These are phyloP conservation scores for Mycosarcoma maydis DNA, from an alignment of 1,284 basidiomycete genomes.

Conservation along the genomic window DNA sequence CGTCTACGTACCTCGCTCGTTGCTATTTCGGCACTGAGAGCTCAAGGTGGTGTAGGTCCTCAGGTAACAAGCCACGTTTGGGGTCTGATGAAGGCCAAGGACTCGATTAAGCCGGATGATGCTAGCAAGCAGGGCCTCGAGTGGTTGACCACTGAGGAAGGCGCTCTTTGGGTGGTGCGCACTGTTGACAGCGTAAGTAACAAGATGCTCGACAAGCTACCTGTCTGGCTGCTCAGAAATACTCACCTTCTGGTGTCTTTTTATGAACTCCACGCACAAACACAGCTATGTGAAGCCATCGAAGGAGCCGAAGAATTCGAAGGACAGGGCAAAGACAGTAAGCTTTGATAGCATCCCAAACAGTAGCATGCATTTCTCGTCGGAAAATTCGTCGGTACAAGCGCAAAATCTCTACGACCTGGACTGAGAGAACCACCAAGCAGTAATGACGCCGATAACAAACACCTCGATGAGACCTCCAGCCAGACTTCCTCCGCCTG, in stretches of 20 bases:
- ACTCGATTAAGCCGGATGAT: constrained; percentile 67
- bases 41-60: constrained; percentile 84
- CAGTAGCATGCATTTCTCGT: background rate
- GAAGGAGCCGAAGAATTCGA: constrained; percentile 55
- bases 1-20: constrained; percentile 87
- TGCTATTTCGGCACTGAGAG: constrained; percentile 87
- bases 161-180: constrained; percentile 88
- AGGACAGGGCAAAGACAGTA: constrained; percentile 36
- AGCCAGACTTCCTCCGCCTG: constrained; percentile 77
- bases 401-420: constrained; percentile 3
- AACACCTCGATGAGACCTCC: constrained; percentile 51
- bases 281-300: constrained; percentile 49
- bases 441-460: constrained; percentile 44
- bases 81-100: constrained; percentile 82
- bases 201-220: too few relatives aligned
- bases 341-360: constrained; percentile 16
- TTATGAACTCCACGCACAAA: too few relatives aligned
- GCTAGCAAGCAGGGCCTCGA: constrained; percentile 72
- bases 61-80: constrained; percentile 92
- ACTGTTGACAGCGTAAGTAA: constrained; percentile 79
- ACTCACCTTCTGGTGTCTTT: too few relatives aligned
- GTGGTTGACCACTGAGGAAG: constrained; percentile 89
- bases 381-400: too few relatives aligned
- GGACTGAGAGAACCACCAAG: constrained; percentile 52
- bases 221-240: too few relatives aligned